Conservation (phyloP, 2,329 filamentous ascomycete genomes). For the Cladosporium colombiae region DNA sequence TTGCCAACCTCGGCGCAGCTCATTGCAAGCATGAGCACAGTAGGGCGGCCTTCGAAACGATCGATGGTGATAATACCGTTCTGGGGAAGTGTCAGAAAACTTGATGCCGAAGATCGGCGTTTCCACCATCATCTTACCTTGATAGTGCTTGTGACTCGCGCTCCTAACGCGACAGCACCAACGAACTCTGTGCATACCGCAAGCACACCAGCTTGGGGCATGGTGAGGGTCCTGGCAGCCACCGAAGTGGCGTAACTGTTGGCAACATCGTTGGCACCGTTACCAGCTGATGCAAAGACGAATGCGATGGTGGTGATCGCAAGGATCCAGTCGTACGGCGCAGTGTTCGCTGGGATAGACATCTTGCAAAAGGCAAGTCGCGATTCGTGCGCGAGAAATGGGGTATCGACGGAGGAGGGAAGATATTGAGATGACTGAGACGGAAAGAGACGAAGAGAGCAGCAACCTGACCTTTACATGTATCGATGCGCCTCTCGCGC, state of each 20-base stretch:
- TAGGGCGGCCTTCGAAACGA: slow-evolving; percentile 49
- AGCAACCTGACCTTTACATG: slow-evolving; percentile 9
- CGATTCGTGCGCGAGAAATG: neutral
- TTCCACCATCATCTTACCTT: slow-evolving; percentile 34
- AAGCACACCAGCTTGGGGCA: slow-evolving; percentile 51
- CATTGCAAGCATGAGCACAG: slow-evolving; percentile 54
- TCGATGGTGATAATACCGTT: slow-evolving; percentile 56
- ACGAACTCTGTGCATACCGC: slow-evolving; percentile 53
- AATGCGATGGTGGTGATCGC: slow-evolving; percentile 64
- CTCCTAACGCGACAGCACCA: slow-evolving; percentile 53
- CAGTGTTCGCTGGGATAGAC: slow-evolving; percentile 7
- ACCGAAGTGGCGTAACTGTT: slow-evolving; percentile 55
- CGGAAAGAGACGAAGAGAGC: neutral
- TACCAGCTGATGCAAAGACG: slow-evolving; percentile 62
- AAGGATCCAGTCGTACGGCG: slow-evolving; percentile 44
- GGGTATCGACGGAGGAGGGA: neutral
- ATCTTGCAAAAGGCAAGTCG: neutral
- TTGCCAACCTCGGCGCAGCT: slow-evolving; percentile 42
- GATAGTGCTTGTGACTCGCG: slow-evolving; percentile 60
- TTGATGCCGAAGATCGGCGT: neutral
- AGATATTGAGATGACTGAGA: neutral
- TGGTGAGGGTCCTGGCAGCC: slow-evolving; percentile 52
- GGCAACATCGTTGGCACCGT: slow-evolving; percentile 57
- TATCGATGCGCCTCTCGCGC: neutral
- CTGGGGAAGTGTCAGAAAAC: neutral